phyloP scores from a whole-genome alignment of 305 asterid genomes.

The Fraxinus floribunda region DNA sequence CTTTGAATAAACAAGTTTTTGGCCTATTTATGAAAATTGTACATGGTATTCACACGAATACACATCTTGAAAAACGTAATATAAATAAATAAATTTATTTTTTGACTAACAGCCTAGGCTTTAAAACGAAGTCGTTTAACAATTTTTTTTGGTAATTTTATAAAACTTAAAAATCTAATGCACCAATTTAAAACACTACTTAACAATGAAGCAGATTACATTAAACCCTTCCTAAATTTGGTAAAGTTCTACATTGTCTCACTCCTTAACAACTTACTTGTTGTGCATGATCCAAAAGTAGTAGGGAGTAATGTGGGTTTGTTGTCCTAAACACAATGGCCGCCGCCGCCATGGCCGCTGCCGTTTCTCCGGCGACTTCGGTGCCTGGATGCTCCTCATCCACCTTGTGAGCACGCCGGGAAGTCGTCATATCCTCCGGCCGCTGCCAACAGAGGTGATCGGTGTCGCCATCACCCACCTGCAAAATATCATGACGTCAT shows the following conservation, averaged over 20 bases:
- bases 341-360: conserved; percentile 83
- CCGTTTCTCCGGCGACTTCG: conserved; percentile 74
- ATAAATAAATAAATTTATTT: too few relatives aligned
- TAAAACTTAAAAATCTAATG: neutral
- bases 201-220: conserved; percentile 15
- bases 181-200: neutral
- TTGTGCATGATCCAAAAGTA: conserved; percentile 65
- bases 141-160: neutral
- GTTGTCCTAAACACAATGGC: conserved; percentile 62
- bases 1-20: neutral
- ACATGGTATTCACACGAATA: neutral
- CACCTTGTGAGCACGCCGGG: conserved; percentile 63
- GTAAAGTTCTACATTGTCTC: conserved; percentile 22
- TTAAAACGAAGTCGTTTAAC: neutral
- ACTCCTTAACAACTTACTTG: conserved; percentile 45
- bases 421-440: conserved; percentile 75
- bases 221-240: neutral
- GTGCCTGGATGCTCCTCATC: conserved; percentile 67
- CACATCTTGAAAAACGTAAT: neutral
- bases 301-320: conserved; percentile 67
- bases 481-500: conserved; percentile 5
- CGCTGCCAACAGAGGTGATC: conserved; percentile 77
- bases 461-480: conserved; percentile 83
- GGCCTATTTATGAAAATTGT: neutral
- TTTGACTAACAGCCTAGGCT: neutral